Base-by-base conservation (phyloP, 164 flowering plant genomes). In the Liquidambar formosana region DNA sequence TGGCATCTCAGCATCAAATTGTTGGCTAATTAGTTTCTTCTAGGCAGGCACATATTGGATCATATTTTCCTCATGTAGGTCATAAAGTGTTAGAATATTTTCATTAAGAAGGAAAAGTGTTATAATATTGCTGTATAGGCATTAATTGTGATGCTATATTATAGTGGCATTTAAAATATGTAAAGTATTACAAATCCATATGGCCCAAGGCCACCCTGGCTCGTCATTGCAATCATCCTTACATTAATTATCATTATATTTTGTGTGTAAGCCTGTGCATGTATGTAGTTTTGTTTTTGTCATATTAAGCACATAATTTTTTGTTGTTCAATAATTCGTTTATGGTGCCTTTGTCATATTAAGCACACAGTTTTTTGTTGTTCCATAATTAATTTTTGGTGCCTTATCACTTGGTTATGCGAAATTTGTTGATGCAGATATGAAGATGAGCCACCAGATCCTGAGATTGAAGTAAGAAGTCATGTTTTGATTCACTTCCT, bases 371-470 rank as follows among this genome's bases (percentile, higher is more conserved):
- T 5, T 57, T 57, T 9, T 57, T 57, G 53, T 49, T 49, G 15
- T 47, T 22, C 27, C n/a, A 25, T 41, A 5, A 53, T 16, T 38
- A 18, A 57, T 26, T 2, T 23, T 45, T 21, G 18, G 4, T 43
- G n/a, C 59, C 26, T 8, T 43, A 23, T 10, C 0, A 5, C 11
- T 3, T 43, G n/a, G 12, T 66, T 12, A 61, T 38, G n/a, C 10
- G 12, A 43, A 5, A 21, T 33, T 15, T 73, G 11, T 66, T 77
- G 48, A 16, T 71, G 65, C 76, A 88, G 96, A 49, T 91, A 91
- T 23, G 92, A 85, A 75, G 97, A 91, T 68, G 94, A 91, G 83
- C 96, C 96, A 0, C 57, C 73, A 46, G 97, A 91, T 75, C 92
- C 92, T n/a, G 97, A 91, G 70, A 66, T 79, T 71, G 97, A 91